Conservation (phyloP, 306 rosid genomes). For the Quillaja saponaria region DNA sequence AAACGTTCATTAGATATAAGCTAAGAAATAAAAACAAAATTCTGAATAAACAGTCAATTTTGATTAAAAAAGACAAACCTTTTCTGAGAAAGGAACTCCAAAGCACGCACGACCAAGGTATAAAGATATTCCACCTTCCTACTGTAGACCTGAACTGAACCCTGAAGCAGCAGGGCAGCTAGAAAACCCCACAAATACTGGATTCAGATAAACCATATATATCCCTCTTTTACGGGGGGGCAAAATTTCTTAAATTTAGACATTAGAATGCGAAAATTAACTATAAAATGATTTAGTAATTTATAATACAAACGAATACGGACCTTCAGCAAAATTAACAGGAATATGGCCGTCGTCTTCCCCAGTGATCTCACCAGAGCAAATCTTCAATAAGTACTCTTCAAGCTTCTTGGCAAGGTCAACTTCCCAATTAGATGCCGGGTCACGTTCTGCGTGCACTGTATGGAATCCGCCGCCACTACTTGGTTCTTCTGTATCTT, state of each 20-base stretch:
- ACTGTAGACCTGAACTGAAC: conserved; percentile 93
- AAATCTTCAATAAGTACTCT: conserved; percentile 75
- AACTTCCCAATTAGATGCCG: conserved; percentile 88
- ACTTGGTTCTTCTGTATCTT: conserved; percentile 37
- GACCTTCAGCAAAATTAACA: conserved; percentile 91
- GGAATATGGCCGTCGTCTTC: conserved; percentile 55
- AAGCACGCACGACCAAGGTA: conserved; percentile 80
- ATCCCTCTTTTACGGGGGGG: too few relatives aligned
- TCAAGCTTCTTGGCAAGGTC: conserved; percentile 87
- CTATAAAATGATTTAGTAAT: too few relatives aligned
- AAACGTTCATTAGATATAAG: too few relatives aligned
- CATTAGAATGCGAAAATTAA: too few relatives aligned
- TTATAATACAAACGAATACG: not conserved
- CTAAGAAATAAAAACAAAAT: too few relatives aligned
- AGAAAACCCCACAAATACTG: conserved; percentile 40
- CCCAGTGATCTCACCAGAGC: conserved; percentile 71
- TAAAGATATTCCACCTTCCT: conserved; percentile 90
- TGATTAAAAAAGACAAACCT: conserved; percentile 70
- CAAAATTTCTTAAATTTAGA: too few relatives aligned
- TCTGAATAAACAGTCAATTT: too few relatives aligned
- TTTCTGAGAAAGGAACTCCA: conserved; percentile 89
- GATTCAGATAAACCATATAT: conserved; percentile 23
- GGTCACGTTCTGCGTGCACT: conserved; percentile 90
- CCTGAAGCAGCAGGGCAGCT: conserved; percentile 97
- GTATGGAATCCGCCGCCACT: conserved; percentile 53